Evolutionary conservation across 225 moss, liverwort and hornwort species (phyloP).

Genomic region (Thuidium tamariscinum): DNA sequence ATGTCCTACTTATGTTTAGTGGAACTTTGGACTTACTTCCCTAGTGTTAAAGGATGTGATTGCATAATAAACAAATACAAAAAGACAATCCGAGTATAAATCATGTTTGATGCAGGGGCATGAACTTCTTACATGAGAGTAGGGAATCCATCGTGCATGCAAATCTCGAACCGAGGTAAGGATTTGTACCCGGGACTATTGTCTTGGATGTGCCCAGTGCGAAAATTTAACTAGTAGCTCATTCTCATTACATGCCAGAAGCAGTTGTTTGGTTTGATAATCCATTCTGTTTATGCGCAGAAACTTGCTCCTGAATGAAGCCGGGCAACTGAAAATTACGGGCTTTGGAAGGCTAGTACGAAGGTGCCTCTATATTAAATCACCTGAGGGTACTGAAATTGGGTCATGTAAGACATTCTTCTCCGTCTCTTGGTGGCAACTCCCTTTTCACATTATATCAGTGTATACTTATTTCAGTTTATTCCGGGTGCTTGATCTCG

Average conservation of each 20-base stretch:
- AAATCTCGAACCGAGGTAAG: slow-evolving; percentile 58
- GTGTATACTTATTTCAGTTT: not conserved
- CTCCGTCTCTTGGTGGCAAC: not conserved
- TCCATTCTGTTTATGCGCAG: slow-evolving; percentile 12
- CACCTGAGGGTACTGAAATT: slow-evolving; percentile 21
- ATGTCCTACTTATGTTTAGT: not conserved
- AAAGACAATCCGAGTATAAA: not conserved
- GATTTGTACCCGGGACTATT: not conserved
- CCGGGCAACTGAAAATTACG: slow-evolving; percentile 44
- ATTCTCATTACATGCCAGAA: not conserved
- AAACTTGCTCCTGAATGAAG: slow-evolving; percentile 62
- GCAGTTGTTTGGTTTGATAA: not conserved
- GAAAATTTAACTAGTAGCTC: not conserved
- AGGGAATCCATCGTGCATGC: slow-evolving; percentile 44
- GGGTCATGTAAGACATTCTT: slow-evolving; percentile 24
- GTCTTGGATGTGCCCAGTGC: not conserved
- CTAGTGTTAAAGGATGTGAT: not conserved
- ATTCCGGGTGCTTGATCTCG: not conserved
- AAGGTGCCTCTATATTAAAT: not conserved
- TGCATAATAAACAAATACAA: not conserved
- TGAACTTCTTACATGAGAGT: slow-evolving; percentile 60
- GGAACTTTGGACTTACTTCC: not conserved
- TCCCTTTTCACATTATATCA: not conserved
- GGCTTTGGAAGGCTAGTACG: slow-evolving; percentile 12
- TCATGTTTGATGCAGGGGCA: slow-evolving; percentile 35